Evolutionary conservation across 129 eudicot genomes (phyloP).

Genomic region (Heracleum sosnowskyi): DNA sequence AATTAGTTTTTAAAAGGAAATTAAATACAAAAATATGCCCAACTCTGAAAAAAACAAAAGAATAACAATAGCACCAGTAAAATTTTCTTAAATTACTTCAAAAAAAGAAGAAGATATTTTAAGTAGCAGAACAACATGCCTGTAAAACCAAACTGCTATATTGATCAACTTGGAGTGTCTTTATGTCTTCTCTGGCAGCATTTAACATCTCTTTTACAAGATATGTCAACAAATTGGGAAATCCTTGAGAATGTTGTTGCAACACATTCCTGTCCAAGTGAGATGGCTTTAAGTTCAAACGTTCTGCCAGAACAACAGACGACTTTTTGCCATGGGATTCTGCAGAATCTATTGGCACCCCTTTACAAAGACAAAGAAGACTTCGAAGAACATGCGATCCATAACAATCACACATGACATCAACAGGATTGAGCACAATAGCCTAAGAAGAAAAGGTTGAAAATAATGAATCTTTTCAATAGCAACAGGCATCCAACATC

Average conservation of each 20-base stretch:
- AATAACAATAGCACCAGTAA: not conserved
- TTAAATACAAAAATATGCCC: not conserved
- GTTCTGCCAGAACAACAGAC: conserved; percentile 53
- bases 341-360: conserved; percentile 61
- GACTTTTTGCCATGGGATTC: conserved; percentile 74
- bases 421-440: conserved; percentile 65
- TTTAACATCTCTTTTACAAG: conserved; percentile 70
- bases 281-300: conserved; percentile 49
- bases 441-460: conserved; percentile 28
- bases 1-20: not conserved
- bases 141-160: conserved; percentile 86
- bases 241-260: conserved; percentile 35
- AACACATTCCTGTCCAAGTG: conserved; percentile 24
- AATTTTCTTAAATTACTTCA: not conserved
- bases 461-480: not conserved
- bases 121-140: conserved; percentile 36
- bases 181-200: conserved; percentile 43
- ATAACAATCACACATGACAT: conserved; percentile 71
- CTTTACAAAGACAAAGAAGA: conserved; percentile 85
- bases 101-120: not conserved
- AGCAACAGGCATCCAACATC: not conserved
- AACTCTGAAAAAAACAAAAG: not conserved
- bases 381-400: conserved; percentile 97
- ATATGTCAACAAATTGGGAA: conserved; percentile 62
- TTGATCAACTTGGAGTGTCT: conserved; percentile 61